Evolutionary conservation across 2,329 filamentous ascomycete species (phyloP), one percentile per base, ranked within the genome.

Genomic region (Aurifilum marmelostoma): DNA sequence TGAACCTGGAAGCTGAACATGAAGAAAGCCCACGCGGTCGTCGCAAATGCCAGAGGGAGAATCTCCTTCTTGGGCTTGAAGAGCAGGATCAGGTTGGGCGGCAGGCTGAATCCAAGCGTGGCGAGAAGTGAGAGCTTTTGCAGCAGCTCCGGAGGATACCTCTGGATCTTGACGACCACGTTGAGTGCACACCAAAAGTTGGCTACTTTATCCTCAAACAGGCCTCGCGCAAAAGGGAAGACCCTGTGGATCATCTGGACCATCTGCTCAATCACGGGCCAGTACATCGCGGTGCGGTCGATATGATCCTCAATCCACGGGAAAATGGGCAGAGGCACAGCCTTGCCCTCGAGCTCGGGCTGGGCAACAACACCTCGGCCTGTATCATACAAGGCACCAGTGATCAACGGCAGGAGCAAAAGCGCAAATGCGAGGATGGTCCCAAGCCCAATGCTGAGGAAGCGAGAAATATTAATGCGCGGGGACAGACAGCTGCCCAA

Each of bases 151-250:
- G 88, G 80, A 0, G 92, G 89, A 73, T 93, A 96, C 24, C 87
- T 83, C 71, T 92, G 88, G 50, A 99, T 87, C 81, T 99, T 99
- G 81, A 97, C 85, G 67, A 97, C 85, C 0, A 96, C 91, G 77
- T 98, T 97, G 67, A 95, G 85, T 5, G 94, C 91, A 77, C 96
- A 99, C 96, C 96, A 99, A 75, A 97, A 91, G 77, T 99, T 99
- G 76, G 96, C 96, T 27, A 99, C 97, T 80, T 99, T 99, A 83
- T 98, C 96, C 81, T 99, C 97, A 75, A 98, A 99, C 8, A 99
- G 83, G 3, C 96, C 96, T n/a, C 96, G 89, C 1, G 94, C 89
- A 77, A 99, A 97, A 0, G 97, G 96, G 75, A 99, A 98, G 68
- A 98, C 87, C n/a, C 96, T 91, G 78, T 97, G 93, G 14, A 97